These are phyloP conservation scores for Parathielavia hyrcaniae DNA, from an alignment of 495 filamentous ascomycete species.

Conservation along the genomic window DNA sequence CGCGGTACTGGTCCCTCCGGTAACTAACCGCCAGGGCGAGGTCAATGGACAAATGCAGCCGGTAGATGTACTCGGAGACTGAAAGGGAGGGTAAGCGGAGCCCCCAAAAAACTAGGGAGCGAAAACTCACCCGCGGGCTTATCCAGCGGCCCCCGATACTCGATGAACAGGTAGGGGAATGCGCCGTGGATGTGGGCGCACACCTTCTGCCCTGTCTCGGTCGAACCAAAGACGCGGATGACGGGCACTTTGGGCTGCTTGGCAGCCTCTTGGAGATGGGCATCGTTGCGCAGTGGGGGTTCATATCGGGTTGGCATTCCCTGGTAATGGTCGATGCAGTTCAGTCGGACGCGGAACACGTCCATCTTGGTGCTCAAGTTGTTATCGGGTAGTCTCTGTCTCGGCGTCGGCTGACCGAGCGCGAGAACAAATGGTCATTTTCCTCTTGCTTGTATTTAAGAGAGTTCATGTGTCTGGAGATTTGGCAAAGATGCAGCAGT, in stretches of 20 bases:
- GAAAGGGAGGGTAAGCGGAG: constrained; percentile 7
- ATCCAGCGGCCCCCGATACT: constrained; percentile 68
- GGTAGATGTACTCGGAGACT: constrained; percentile 58
- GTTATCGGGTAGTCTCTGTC: neutral
- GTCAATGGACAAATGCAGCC: constrained; percentile 74
- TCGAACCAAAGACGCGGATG: constrained; percentile 85
- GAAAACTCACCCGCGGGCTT: constrained; percentile 58
- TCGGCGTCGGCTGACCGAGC: neutral
- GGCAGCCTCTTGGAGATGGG: constrained; percentile 42
- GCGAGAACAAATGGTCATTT: neutral
- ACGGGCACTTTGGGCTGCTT: constrained; percentile 72
- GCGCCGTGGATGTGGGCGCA: constrained; percentile 95
- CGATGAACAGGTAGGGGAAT: constrained; percentile 88
- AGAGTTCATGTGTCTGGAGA: neutral
- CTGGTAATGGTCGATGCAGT: constrained; percentile 94
- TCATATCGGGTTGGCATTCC: constrained; percentile 70
- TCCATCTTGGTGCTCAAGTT: constrained; percentile 48
- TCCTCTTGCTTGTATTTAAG: neutral
- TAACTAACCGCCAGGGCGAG: constrained; percentile 77
- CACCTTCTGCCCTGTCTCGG: constrained; percentile 91
- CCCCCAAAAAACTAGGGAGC: neutral
- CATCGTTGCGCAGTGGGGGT: constrained; percentile 61
- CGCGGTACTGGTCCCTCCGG: constrained; percentile 63
- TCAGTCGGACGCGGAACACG: constrained; percentile 77
- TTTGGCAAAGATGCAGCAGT: neutral